Evolutionary conservation across 768 basidiomycete species (phyloP).

Genomic region (Kwoniella botswanensis): DNA sequence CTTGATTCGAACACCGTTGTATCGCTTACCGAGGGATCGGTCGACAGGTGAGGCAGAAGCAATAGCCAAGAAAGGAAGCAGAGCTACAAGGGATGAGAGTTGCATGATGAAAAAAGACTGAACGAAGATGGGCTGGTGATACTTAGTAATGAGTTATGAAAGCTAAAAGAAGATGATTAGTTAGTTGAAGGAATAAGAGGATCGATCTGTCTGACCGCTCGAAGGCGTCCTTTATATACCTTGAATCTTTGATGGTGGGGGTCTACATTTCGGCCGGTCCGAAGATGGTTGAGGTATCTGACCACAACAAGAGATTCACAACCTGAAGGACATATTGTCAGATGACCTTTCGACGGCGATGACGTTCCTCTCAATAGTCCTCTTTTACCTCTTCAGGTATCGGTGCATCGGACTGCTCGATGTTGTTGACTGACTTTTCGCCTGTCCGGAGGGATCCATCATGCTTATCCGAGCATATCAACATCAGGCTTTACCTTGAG

Average conservation of each 20-base stretch:
- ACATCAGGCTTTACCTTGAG: not conserved
- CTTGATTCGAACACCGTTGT: constrained; percentile 20
- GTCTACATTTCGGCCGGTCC: constrained; percentile 14
- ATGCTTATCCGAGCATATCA: not conserved
- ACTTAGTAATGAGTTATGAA: not conserved
- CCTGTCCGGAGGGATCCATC: not conserved
- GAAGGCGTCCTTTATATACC: constrained; percentile 13
- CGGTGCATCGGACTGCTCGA: not conserved
- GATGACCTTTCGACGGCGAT: constrained; percentile 4
- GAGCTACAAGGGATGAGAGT: constrained; percentile 10
- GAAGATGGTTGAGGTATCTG: not conserved
- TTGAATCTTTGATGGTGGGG: not conserved
- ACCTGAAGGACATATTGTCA: not conserved
- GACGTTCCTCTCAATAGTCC: not conserved
- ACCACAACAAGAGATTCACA: not conserved
- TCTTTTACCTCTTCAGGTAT: not conserved
- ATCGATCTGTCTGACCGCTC: not conserved
- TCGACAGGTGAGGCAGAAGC: constrained; percentile 16
- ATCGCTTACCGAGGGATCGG: constrained; percentile 13
- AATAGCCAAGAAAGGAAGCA: constrained; percentile 24
- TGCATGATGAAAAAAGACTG: constrained; percentile 10
- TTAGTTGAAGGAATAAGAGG: not conserved
- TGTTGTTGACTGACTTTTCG: not conserved
- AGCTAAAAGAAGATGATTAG: not conserved
- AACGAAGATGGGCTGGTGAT: not conserved